These are phyloP conservation scores for Panaeolus papilionaceus DNA, from an alignment of 768 basidiomycete genomes.

Conservation along the genomic window DNA sequence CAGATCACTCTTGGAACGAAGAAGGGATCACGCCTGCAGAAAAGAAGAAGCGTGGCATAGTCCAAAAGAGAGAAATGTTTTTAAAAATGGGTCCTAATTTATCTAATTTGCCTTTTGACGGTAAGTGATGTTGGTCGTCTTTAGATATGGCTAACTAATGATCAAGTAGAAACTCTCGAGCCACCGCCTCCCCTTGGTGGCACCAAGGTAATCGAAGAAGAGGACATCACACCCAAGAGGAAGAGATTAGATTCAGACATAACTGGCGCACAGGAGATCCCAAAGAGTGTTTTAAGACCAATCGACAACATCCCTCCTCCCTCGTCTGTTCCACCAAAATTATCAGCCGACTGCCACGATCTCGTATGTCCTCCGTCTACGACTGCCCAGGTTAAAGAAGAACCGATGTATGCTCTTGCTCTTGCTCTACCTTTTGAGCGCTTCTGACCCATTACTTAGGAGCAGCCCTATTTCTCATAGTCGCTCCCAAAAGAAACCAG, in stretches of 20 bases:
- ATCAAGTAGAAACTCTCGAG: not conserved
- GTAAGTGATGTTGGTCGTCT: not conserved
- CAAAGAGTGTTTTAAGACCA: conserved; percentile 12
- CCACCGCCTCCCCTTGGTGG: conserved; percentile 31
- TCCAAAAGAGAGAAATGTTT: conserved; percentile 32
- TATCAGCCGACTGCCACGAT: conserved; percentile 14
- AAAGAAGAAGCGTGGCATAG: conserved; percentile 30
- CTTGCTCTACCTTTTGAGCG: not conserved
- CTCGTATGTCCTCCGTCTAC: conserved; percentile 29
- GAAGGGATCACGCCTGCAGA: conserved; percentile 35
- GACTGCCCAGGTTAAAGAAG: conserved; percentile 25
- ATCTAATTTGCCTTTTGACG: not conserved
- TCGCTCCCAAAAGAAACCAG: conserved; percentile 3
- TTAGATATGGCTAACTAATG: not conserved
- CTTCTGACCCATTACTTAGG: conserved; percentile 18
- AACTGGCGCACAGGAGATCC: not conserved
- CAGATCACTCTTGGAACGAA: conserved; percentile 36
- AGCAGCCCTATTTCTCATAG: conserved; percentile 17
- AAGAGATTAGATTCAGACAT: conserved; percentile 7
- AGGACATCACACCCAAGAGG: conserved; percentile 30
- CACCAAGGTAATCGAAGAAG: conserved; percentile 29
- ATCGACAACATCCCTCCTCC: conserved; percentile 25
- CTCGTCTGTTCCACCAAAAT: conserved; percentile 22
- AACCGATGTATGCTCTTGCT: conserved; percentile 25
- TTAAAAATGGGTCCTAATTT: conserved; percentile 29